Evolutionary conservation across 129 eudicot species (phyloP).

Genomic region (Daucus carota): DH1_v3.0 NC_030389.2:9434501-9435000

Average conservation of each 20-base stretch:
- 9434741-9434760: neutral
- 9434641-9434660: slow-evolving; percentile 94
- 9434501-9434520: slow-evolving; percentile 48
- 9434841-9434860: neutral
- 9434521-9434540: slow-evolving; percentile 2
- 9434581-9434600: slow-evolving; percentile 85
- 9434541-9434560: neutral
- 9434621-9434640: slow-evolving; percentile 91
- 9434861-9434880: neutral
- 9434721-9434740: neutral
- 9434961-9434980: neutral
- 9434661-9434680: slow-evolving; percentile 70
- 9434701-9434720: neutral
- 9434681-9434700: slow-evolving; percentile 6
- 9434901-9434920: neutral
- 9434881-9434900: neutral
- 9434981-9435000: neutral
- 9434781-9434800: neutral
- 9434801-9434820: neutral
- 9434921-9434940: too few relatives aligned
- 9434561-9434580: slow-evolving; percentile 7
- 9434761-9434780: neutral
- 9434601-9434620: slow-evolving; percentile 60
- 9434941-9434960: too few relatives aligned
- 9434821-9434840: slow-evolving; percentile 1